Conservation (phyloP, 176 grass and related monocot species). For the Musa schizocarpa region DNA sequence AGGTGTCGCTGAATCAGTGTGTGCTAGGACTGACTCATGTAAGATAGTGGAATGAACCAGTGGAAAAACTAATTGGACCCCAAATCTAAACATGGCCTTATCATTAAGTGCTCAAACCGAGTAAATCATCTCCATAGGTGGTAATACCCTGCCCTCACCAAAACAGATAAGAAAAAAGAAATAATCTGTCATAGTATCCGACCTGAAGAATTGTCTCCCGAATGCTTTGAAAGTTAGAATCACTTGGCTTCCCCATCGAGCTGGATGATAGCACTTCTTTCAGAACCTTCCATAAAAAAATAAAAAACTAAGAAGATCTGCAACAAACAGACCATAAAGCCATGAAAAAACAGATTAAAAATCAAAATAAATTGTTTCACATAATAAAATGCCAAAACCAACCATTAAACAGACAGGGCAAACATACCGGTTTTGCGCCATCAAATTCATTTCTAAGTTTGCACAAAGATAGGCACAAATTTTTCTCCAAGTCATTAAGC, state of each 20-base stretch:
- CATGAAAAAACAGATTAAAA: not conserved
- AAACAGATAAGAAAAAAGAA: not conserved
- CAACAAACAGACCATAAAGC: not conserved
- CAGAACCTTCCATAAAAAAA: slow-evolving; percentile 43
- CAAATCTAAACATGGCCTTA: too few relatives aligned
- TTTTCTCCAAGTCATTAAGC: slow-evolving; percentile 75
- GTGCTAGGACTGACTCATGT: too few relatives aligned
- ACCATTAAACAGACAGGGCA: slow-evolving; percentile 1
- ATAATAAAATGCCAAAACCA: slow-evolving; percentile 10
- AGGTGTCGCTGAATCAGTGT: too few relatives aligned
- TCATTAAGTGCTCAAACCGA: too few relatives aligned
- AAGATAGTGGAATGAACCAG: too few relatives aligned
- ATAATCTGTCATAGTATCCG: slow-evolving; percentile 1
- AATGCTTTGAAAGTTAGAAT: slow-evolving; percentile 50
- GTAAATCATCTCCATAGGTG: too few relatives aligned
- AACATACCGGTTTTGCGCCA: slow-evolving; percentile 49
- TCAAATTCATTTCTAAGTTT: slow-evolving; percentile 68
- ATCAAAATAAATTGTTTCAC: not conserved
- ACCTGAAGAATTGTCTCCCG: slow-evolving; percentile 93
- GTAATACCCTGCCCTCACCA: not conserved
- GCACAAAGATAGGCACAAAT: slow-evolving; percentile 58
- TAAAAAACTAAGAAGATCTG: not conserved
- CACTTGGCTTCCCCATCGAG: slow-evolving; percentile 29
- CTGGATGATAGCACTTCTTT: slow-evolving; percentile 48
- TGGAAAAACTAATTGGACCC: too few relatives aligned